phyloP scores from a whole-genome alignment of 1,284 basidiomycete species.

The Boletus hoseneyae region DNA sequence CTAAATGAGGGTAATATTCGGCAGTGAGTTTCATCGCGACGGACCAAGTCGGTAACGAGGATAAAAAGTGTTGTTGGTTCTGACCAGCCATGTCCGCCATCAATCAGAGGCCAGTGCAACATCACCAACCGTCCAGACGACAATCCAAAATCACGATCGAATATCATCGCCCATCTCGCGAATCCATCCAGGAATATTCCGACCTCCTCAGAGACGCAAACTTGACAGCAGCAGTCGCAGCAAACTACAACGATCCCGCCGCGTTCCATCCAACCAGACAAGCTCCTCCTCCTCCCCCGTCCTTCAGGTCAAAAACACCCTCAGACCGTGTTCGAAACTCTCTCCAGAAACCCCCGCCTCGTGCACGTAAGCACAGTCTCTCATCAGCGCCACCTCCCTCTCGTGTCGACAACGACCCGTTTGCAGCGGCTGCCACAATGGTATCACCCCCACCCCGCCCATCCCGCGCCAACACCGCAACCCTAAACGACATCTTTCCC shows the following conservation, averaged over 20 bases:
- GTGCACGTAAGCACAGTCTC: conserved; percentile 47
- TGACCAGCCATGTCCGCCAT: conserved; percentile 19
- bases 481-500: conserved; percentile 65
- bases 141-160: conserved; percentile 72
- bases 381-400: conserved; percentile 30
- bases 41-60: neutral
- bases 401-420: conserved; percentile 53
- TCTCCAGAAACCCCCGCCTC: conserved; percentile 56
- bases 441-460: conserved; percentile 66
- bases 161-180: conserved; percentile 64
- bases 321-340: conserved; percentile 50
- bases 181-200: conserved; percentile 69
- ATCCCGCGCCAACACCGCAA: conserved; percentile 77
- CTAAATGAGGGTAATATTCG: too few relatives aligned
- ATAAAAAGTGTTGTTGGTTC: too few relatives aligned
- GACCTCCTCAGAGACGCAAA: conserved; percentile 62
- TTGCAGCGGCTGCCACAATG: conserved; percentile 38
- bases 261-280: conserved; percentile 44
- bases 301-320: conserved; percentile 41
- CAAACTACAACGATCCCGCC: conserved; percentile 41
- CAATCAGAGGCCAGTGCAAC: conserved; percentile 34
- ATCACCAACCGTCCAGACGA: conserved; percentile 33
- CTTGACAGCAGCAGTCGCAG: conserved; percentile 35
- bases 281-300: conserved; percentile 42
- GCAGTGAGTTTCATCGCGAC: too few relatives aligned